phyloP scores from a whole-genome alignment of 306 rosid genomes.

The Medicago ruthenica region DNA sequence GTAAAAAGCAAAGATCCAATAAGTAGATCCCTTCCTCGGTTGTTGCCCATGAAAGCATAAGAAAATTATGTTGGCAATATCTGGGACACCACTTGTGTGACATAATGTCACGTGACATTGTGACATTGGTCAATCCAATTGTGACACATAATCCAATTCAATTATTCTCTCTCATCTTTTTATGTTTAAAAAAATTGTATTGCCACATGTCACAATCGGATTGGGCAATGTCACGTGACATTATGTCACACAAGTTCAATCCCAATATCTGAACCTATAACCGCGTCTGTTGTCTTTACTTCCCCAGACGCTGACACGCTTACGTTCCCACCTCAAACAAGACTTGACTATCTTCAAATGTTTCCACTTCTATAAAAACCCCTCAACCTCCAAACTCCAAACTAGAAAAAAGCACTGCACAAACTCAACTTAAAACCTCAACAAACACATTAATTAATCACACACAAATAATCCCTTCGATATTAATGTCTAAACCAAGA shows the following conservation, averaged over 20 bases:
- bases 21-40: no score
- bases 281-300: conserved; percentile 20
- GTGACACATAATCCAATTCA: no score
- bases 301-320: background rate
- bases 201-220: no score
- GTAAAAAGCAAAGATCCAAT: no score
- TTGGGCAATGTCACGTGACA: no score
- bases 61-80: background rate
- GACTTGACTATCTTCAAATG: background rate
- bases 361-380: conserved; percentile 8
- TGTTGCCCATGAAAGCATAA: no score
- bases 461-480: background rate
- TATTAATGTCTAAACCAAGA: conserved; percentile 47
- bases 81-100: no score
- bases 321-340: background rate
- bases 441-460: conserved; percentile 5
- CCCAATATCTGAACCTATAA: background rate
- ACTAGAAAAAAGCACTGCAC: background rate
- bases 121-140: no score
- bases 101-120: no score
- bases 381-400: background rate
- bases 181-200: no score
- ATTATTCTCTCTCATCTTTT: no score
- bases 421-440: background rate
- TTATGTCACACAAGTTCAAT: no score